Evolutionary conservation across 768 basidiomycete genomes (phyloP), one percentile per base, ranked within the genome.

Genomic region (Mycena venus): DNA sequence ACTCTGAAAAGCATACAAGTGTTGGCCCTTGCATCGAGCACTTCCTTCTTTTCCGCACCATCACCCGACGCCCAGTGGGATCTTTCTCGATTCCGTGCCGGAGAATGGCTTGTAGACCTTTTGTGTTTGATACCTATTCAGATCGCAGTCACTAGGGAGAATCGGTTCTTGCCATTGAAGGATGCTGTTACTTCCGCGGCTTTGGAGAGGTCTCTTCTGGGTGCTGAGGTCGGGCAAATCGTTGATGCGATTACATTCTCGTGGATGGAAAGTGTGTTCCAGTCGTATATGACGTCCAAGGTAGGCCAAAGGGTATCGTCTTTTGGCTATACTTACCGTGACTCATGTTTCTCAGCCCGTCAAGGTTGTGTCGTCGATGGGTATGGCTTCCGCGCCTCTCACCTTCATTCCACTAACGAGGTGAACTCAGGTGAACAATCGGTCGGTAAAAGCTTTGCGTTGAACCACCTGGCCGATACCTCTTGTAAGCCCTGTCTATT

Each of bases 351-450:
- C n/a, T 17, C 66, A 92, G 90, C 91, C 90, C 2, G 91, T 92
- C 19, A 88, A 86, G 73, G 92, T 92, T 4, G 91, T 92, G 2
- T 91, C 91, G 0, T 92, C 91, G 0, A 92, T 92, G 92, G 91
- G 88, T 84, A 71, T 68, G 81, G n/a, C n/a, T n/a, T n/a, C n/a
- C n/a, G n/a, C n/a, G 68, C 53, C 58, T 23, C 8, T 23, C 63
- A 42, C 53, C 12, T 0, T n/a, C 55, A 29, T 32, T 61, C 40
- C 2, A n/a, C 42, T 15, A n/a, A n/a, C 67, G 10, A 63, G 25
- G 10, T 67, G 49, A 27, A n/a, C 29, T 65, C 36, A 89, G 87
- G 91, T 0, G 91, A 92, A 78, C 91, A 92, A 77, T 91, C 90
- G 0, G 91, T 92, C 1, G 92, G 91, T 0, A 92, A 92, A 75